Evolutionary conservation across 192 early-diverging fungal species (phyloP), one percentile per base, ranked within the genome.

Genomic region (Neocallimastix lanati): DNA sequence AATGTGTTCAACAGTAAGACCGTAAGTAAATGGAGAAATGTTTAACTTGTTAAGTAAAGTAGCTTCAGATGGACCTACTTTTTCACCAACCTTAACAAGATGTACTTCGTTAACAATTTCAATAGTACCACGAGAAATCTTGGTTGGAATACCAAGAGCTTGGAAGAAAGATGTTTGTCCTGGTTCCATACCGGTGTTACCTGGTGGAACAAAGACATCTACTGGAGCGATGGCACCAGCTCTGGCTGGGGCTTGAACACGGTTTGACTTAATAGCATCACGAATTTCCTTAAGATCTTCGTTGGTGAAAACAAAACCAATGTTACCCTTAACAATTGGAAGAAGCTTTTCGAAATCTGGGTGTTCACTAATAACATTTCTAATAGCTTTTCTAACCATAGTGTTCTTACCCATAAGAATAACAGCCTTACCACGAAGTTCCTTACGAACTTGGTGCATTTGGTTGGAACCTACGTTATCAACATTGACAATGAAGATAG

Each of bases 341-440:
- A 96, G 82, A 78, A 98, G 90, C 85, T 90, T 87, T 86, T 95
- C 92, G 88, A 89, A 95, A 82, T 92, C 85, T 80, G 96, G 94
- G 90, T 95, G 90, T 82, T 93, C 91, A 79, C 79, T 33, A 76
- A 89, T 80, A 78, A 93, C 83, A 67, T 86, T 87, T 79, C 88
- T 83, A 27, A 91, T 84, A 58, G 86, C 88, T 79, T 84, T 82
- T 82, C 96, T 95, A 77, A 99, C 94, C 96, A 98, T 99, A 86
- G 98, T 98, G 94, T 99, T 99, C 93, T 99, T 99, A 83, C 96
- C 98, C 98, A 99, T 99, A 79, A 99, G 93, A 77, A 99, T 91
- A 85, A 91, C 93, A 81, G 90, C 95, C 67, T 93, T 85, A 78
- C 94, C 93, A 87, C 98, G 96, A 86, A 99, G 92, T 78, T 91